Conservation (phyloP, 441 rosid species). For the Raphanus hybrid region DNA sequence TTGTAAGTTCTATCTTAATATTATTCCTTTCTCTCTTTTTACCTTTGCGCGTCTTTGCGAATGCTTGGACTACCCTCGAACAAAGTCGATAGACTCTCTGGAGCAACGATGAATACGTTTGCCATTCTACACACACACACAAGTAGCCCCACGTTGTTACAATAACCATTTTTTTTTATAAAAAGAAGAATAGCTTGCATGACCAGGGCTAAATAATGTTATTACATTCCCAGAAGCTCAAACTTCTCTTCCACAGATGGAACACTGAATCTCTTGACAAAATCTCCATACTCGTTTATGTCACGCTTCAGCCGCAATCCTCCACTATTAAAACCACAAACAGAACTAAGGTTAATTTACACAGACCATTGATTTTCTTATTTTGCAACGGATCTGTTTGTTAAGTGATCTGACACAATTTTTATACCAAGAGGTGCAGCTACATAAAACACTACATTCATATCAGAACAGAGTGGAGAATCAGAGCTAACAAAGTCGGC, state of each 20-base stretch:
- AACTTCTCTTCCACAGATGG: constrained; percentile 97
- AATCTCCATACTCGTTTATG: constrained; percentile 90
- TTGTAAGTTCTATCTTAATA: neutral
- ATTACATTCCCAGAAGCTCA: constrained; percentile 92
- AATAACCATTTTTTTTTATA: neutral
- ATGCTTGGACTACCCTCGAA: constrained; percentile 97
- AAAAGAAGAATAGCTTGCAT: constrained; percentile 7
- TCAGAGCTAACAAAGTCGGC: neutral
- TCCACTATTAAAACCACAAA: constrained; percentile 59
- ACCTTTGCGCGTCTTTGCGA: constrained; percentile 83
- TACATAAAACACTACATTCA: constrained; percentile 4
- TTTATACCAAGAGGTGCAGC: constrained; percentile 12
- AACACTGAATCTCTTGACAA: constrained; percentile 86
- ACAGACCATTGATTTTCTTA: neutral
- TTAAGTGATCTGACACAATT: constrained; percentile 3
- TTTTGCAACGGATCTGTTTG: neutral
- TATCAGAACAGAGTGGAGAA: neutral
- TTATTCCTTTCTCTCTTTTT: neutral
- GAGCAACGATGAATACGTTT: constrained; percentile 94
- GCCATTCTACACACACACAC: constrained; percentile 71
- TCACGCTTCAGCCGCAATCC: constrained; percentile 98
- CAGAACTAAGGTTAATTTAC: constrained; percentile 15
- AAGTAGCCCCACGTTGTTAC: neutral
- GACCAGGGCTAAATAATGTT: constrained; percentile 38
- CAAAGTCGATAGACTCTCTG: constrained; percentile 92